Base-by-base conservation (phyloP, 2,329 filamentous ascomycete genomes). In the Pseudocercospora musae region DNA sequence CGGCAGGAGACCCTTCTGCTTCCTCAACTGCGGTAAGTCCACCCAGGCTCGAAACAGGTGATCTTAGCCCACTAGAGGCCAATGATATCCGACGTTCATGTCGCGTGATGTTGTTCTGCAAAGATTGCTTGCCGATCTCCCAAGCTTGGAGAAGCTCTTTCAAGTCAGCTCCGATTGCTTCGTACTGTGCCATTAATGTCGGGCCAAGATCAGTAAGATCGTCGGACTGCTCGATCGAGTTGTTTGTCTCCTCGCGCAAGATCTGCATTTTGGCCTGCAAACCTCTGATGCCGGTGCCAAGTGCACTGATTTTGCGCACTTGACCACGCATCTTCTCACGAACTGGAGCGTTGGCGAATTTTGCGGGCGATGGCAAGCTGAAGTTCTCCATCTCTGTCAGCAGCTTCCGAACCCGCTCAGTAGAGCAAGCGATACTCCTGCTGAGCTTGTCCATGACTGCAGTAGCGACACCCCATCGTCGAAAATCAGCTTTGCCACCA, bases 201-300 rank as follows among this genome's bases (percentile, higher is more conserved):
- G 88, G 85, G 0, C 90, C 91, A 15, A 96, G 84, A 68, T 96
- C 90, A 20, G 73, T 73, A 15, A 75, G 68, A 46, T 76, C 74
- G 18, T 81, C 79, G 1, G 90, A 87, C 69, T 89, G 87, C 71
- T 96, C 90, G 27, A 96, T 78, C 48, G 87, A 87, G 63, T 86
- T 86, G 72, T 91, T 91, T 0, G 92, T 96, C 75, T 97, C 92
- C 75, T 99, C 95, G 55, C 92, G 87, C 59, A 98, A 79, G 7
- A 99, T 82, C 63, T 96, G 92, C 80, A 99, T 87, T 76, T 98
- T 99, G 37, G 95, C 95, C 77, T 98, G 94, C 54, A 99, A 82
- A 10, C 91, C 91, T 27, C 93, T 88, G 64, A 98, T 96, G 15
- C 92, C 93, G 59, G 92, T 91, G 0, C 92, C 96, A 33, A 99